Percentiles rank a stretch among this genome's conserved stretches.
Evolutionary conservation across 768 basidiomycete species (phyloP).

Genomic region (Panus rudis): DNA sequence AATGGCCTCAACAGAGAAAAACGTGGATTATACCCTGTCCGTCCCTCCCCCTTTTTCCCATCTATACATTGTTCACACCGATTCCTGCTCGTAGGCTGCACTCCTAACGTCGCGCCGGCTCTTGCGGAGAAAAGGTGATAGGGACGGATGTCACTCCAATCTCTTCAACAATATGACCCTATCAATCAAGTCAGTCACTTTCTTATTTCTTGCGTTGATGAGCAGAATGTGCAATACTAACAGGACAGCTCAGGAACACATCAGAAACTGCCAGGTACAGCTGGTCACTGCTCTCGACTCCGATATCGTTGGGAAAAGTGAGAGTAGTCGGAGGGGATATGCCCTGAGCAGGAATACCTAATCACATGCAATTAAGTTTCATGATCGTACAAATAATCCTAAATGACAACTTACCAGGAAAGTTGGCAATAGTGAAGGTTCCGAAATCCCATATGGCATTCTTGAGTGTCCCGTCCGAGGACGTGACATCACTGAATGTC

Average conservation of each 20-base stretch:
- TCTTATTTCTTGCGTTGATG: neutral
- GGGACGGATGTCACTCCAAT: slow-evolving; percentile 7
- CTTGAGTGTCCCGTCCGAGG: slow-evolving; percentile 1
- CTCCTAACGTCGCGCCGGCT: neutral
- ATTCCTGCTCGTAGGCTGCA: neutral
- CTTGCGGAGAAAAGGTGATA: neutral
- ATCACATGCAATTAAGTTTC: neutral
- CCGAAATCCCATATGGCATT: slow-evolving; percentile 4
- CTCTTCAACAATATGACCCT: slow-evolving; percentile 9
- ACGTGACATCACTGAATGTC: slow-evolving; percentile 9
- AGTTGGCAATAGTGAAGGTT: slow-evolving; percentile 8
- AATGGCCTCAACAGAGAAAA: neutral
- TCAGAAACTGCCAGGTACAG: slow-evolving; percentile 7
- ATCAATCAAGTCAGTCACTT: neutral
- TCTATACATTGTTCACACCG: neutral
- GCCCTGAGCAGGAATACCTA: slow-evolving; percentile 5
- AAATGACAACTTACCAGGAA: slow-evolving; percentile 8
- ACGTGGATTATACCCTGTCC: too few relatives aligned
- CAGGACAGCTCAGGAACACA: slow-evolving; percentile 8
- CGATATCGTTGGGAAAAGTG: neutral
- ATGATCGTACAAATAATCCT: neutral
- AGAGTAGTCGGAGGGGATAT: slow-evolving; percentile 4
- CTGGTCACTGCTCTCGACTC: neutral
- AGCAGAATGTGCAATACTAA: neutral
- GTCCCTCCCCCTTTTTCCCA: neutral